These are phyloP conservation scores for Ascobolus immersus DNA, from an alignment of 495 filamentous ascomycete species.

Conservation along the genomic window DNA sequence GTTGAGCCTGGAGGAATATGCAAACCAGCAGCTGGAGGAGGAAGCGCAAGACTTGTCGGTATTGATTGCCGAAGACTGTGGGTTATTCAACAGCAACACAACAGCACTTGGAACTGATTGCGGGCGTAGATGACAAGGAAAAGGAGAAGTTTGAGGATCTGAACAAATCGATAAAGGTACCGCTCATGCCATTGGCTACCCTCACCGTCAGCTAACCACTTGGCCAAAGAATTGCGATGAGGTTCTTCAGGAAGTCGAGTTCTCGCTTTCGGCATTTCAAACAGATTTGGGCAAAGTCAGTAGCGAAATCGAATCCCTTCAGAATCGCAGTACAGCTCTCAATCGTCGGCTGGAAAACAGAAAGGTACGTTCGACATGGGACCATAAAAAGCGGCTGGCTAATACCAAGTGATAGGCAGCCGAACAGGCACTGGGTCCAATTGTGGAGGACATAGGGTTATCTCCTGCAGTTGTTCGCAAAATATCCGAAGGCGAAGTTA, in stretches of 20 bases:
- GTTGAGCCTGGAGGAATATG: conserved; percentile 49
- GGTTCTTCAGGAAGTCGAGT: conserved; percentile 76
- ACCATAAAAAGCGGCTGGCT: conserved; percentile 1
- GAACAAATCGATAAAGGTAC: conserved; percentile 50
- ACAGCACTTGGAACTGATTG: not conserved
- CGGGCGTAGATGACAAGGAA: conserved; percentile 43
- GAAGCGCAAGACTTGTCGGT: conserved; percentile 16
- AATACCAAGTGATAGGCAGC: conserved; percentile 26
- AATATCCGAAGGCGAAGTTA: conserved; percentile 69
- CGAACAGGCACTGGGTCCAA: conserved; percentile 65
- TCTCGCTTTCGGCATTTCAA: conserved; percentile 74
- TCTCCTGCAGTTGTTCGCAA: conserved; percentile 56
- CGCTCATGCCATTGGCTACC: not conserved
- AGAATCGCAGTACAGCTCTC: conserved; percentile 56
- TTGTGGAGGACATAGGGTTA: conserved; percentile 76
- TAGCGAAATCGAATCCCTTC: conserved; percentile 78
- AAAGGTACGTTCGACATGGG: conserved; percentile 18
- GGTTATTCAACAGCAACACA: conserved; percentile 9
- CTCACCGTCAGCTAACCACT: not conserved
- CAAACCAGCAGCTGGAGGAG: conserved; percentile 11
- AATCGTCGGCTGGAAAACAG: conserved; percentile 77
- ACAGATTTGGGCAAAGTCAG: conserved; percentile 77
- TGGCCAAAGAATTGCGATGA: conserved; percentile 50
- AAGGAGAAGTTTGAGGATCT: conserved; percentile 76
- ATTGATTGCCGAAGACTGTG: conserved; percentile 54